phyloP scores from a whole-genome alignment of 345 rosid genomes.

The Pugionium dolabratum region DNA sequence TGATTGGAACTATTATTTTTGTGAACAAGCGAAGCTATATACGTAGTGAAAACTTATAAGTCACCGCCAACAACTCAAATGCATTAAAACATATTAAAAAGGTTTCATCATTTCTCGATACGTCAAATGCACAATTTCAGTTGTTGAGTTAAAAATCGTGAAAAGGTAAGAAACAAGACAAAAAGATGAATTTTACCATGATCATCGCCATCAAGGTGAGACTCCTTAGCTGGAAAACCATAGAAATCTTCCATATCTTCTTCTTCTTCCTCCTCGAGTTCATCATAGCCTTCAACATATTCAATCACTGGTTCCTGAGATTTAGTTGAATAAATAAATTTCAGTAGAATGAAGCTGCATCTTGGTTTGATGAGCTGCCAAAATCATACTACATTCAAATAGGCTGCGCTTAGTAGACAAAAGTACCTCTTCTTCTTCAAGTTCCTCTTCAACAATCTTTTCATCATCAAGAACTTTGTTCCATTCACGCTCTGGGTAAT shows the following conservation, averaged over 20 bases:
- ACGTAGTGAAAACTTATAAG: not conserved
- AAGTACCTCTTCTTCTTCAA: conserved; percentile 44
- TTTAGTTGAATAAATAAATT: not conserved
- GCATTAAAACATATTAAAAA: too few species aligned
- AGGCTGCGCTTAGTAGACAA: not conserved
- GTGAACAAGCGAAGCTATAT: not conserved
- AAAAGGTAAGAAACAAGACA: too few species aligned
- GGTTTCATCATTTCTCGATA: too few species aligned
- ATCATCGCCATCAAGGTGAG: conserved; percentile 37
- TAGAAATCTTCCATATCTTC: conserved; percentile 89
- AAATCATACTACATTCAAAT: not conserved
- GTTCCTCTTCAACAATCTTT: conserved; percentile 40
- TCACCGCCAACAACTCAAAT: too few species aligned
- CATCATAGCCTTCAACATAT: conserved; percentile 79
- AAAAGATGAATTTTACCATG: conserved; percentile 39
- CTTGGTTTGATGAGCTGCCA: not conserved
- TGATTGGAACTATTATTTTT: not conserved
- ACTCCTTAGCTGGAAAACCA: conserved; percentile 42
- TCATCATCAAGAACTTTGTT: conserved; percentile 56
- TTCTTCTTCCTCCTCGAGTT: conserved; percentile 80
- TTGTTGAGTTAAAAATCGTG: too few species aligned
- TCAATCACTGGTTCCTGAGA: conserved; percentile 68
- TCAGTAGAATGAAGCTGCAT: not conserved
- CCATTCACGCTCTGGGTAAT: conserved; percentile 51
- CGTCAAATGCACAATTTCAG: too few species aligned